Evolutionary conservation across 768 basidiomycete genomes (phyloP), one percentile per base, ranked within the genome.

Genomic region (Panaeolus cyanescens): DNA sequence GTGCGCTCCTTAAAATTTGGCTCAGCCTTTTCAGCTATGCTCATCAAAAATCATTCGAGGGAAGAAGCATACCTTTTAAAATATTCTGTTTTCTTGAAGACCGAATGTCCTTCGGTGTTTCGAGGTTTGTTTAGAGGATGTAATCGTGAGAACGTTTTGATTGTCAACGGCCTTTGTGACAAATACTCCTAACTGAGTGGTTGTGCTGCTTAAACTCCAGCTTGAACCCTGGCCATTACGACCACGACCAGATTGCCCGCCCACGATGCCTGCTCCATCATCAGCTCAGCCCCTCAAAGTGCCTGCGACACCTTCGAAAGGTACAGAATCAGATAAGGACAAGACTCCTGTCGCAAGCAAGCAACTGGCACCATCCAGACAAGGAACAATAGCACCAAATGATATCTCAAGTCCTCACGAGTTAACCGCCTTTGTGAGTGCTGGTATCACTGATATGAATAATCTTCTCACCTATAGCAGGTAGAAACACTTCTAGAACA

Each of bases 351-450:
- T 83, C 10, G 70, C 78, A n/a, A 69, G 69, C 58, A 85, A 82
- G 64, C 80, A 79, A 57, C 60, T 74, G 22, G 69, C 70, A 1
- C 67, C 76, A 20, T 73, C 77, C 8, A 82, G 80, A 66, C 67
- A 75, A 39, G 75, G 82, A 3, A 73, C 71, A 55, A 77, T 76
- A 59, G 78, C 71, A 55, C 78, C 76, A 31, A 79, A 79, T 60
- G 92, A 95, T 66, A 93, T 93, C 33, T 93, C 95, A 2, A 94
- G 92, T 68, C 95, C 95, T 1, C 95, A 96, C 72, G 95, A 97
- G 72, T 75, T 97, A 65, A 96, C 95, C 31, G 93, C 93, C 20
- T 97, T 95, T 76, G 95, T 97, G 71, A 75, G 92, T 83, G 45
- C 56, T 45, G 40, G 64, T 58, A 55, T 9, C 13, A 31, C 31